Evolutionary conservation across 805 yeast species (phyloP).

Genomic region (Barnettozyma pratensis): DNA sequence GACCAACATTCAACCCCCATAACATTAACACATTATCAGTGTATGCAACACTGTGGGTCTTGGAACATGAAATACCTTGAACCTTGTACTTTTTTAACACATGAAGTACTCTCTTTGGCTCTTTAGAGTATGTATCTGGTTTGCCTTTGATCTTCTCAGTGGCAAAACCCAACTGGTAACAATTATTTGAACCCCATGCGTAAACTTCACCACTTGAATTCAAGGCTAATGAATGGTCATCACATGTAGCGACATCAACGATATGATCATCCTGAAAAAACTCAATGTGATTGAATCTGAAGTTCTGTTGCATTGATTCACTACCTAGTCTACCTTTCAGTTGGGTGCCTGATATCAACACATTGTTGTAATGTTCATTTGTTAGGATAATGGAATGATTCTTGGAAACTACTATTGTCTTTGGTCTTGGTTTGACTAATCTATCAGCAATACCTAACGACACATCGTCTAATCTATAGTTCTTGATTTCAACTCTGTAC

Average conservation of each 20-base stretch:
- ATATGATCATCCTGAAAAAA: slow-evolving; percentile 31
- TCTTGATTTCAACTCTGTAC: slow-evolving; percentile 30
- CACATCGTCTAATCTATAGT: slow-evolving; percentile 10
- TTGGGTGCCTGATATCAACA: slow-evolving; percentile 63
- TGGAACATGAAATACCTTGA: slow-evolving; percentile 47
- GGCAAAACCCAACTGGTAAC: slow-evolving; percentile 60
- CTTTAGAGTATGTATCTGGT: slow-evolving; percentile 23
- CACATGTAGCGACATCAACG: slow-evolving; percentile 44
- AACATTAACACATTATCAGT: slow-evolving; percentile 40
- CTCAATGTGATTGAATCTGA: slow-evolving; percentile 39
- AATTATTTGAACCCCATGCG: slow-evolving; percentile 76
- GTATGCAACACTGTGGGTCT: slow-evolving; percentile 62
- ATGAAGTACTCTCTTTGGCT: slow-evolving; percentile 23
- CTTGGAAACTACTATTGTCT: slow-evolving; percentile 49
- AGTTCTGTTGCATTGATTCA: slow-evolving; percentile 37
- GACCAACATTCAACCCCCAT: slow-evolving; percentile 85
- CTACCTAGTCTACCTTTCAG: slow-evolving; percentile 71
- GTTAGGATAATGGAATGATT: slow-evolving; percentile 62
- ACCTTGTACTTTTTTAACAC: slow-evolving; percentile 24
- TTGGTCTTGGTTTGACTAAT: slow-evolving; percentile 39
- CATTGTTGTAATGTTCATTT: slow-evolving; percentile 36
- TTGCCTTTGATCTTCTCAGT: slow-evolving; percentile 26
- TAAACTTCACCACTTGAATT: slow-evolving; percentile 49
- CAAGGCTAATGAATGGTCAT: slow-evolving; percentile 63
- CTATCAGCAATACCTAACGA: slow-evolving; percentile 21